These are phyloP conservation scores for Suaeda aralocaspica DNA, from an alignment of 148 eudicot species.

Conservation along the genomic window DNA sequence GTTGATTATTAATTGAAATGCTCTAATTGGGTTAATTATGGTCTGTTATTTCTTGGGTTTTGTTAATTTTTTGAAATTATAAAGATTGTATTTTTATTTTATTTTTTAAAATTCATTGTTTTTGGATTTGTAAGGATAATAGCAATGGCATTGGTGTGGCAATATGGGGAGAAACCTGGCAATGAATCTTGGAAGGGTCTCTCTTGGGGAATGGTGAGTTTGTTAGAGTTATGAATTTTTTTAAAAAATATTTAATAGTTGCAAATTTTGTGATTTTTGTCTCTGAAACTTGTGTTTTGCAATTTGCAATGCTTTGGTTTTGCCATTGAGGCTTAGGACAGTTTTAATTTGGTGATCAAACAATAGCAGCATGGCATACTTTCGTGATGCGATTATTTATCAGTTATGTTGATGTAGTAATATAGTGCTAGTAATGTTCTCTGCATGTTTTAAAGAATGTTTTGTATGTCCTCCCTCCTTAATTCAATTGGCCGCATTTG, in stretches of 20 bases:
- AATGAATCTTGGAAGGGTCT: constrained; percentile 88
- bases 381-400: not conserved
- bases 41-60: too few species aligned
- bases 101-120: not conserved
- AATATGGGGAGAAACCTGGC: constrained; percentile 73
- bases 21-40: too few species aligned
- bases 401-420: not conserved
- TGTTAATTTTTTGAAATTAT: not conserved
- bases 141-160: constrained; percentile 92
- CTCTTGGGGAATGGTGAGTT: constrained; percentile 91
- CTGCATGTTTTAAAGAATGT: not conserved
- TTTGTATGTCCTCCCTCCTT: too few species aligned
- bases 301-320: not conserved
- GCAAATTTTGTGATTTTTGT: not conserved
- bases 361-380: not conserved
- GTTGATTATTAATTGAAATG: too few species aligned
- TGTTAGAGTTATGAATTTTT: constrained; percentile 26
- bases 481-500: too few species aligned
- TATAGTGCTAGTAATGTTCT: not conserved
- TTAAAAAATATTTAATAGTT: not conserved
- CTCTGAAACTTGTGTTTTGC: too few species aligned
- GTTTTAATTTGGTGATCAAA: not conserved
- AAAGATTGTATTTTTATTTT: not conserved
- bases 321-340: not conserved
- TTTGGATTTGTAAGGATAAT: constrained; percentile 41